These are phyloP conservation scores for Beauveria sp. DNA, from an alignment of 2,329 filamentous ascomycete genomes.

Conservation along the genomic window DNA sequence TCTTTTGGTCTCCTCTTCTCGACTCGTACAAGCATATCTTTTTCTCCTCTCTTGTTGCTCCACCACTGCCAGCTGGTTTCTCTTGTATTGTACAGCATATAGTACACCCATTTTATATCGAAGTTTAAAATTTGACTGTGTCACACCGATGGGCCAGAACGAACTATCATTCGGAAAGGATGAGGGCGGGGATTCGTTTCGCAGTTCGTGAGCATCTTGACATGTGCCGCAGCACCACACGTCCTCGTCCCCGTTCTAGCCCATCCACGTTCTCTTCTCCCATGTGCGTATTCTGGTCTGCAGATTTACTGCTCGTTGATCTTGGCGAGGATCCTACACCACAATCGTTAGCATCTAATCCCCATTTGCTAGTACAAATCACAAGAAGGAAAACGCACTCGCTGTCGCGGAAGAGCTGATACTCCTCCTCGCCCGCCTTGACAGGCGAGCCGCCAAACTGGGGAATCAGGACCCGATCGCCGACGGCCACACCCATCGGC, in stretches of 20 bases:
- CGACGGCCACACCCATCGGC: conserved; percentile 70
- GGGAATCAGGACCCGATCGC: conserved; percentile 93
- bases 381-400: conserved; percentile 59
- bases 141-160: too few species aligned
- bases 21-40: neutral
- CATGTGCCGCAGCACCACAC: neutral
- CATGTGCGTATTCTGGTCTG: neutral
- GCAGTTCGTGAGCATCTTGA: conserved; percentile 14
- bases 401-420: conserved; percentile 89
- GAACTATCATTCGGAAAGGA: neutral
- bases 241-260: neutral
- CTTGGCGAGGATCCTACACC: conserved; percentile 82
- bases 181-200: neutral
- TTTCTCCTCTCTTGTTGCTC: neutral
- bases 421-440: conserved; percentile 97
- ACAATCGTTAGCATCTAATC: conserved; percentile 14
- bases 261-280: conserved; percentile 15
- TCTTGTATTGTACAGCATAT: conserved; percentile 7
- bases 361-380: too few species aligned
- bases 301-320: conserved; percentile 71
- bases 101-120: conserved; percentile 4
- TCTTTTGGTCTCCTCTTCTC: neutral
- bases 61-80: neutral
- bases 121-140: neutral
- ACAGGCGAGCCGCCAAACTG: conserved; percentile 92